Evolutionary conservation across 257 asterid species (phyloP).

Genomic region (Linaria vulgaris): DNA sequence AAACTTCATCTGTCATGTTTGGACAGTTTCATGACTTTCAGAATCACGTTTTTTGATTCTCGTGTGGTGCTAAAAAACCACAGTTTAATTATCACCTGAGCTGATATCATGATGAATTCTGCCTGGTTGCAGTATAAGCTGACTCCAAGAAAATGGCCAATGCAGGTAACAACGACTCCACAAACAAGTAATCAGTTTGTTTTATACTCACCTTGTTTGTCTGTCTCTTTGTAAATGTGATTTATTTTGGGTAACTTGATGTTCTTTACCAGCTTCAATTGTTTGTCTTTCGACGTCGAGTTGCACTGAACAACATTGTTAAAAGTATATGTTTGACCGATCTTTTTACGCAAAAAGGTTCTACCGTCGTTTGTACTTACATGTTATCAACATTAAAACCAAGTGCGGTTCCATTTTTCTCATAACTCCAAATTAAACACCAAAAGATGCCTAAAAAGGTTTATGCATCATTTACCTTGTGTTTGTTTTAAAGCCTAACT

Average conservation of each 20-base stretch:
- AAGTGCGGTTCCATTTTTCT: too few relatives aligned
- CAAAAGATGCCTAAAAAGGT: too few relatives aligned
- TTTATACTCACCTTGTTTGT: background rate
- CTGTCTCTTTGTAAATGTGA: background rate
- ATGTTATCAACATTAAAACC: too few relatives aligned
- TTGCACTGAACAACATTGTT: background rate
- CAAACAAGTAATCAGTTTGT: background rate
- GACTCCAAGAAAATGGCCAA: conserved; percentile 5
- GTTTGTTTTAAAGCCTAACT: too few relatives aligned
- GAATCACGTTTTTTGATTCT: conserved; percentile 9
- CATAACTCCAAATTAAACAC: too few relatives aligned
- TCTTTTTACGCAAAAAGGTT: background rate
- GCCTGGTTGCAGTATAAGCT: background rate
- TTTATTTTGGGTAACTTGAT: too few relatives aligned
- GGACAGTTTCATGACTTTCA: conserved; percentile 5
- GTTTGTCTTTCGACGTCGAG: background rate
- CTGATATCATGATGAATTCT: conserved; percentile 3
- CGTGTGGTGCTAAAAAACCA: background rate
- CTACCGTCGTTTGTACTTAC: background rate
- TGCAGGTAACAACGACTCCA: background rate
- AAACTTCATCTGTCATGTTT: background rate
- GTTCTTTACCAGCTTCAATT: background rate
- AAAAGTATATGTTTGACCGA: background rate
- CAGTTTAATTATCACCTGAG: background rate
- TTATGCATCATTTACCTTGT: too few relatives aligned